A percentile compares a stretch with the other conserved stretches of the same genome.
Evolutionary conservation across 768 basidiomycete genomes (phyloP).

Genomic region (Kwoniella botswanensis): DNA sequence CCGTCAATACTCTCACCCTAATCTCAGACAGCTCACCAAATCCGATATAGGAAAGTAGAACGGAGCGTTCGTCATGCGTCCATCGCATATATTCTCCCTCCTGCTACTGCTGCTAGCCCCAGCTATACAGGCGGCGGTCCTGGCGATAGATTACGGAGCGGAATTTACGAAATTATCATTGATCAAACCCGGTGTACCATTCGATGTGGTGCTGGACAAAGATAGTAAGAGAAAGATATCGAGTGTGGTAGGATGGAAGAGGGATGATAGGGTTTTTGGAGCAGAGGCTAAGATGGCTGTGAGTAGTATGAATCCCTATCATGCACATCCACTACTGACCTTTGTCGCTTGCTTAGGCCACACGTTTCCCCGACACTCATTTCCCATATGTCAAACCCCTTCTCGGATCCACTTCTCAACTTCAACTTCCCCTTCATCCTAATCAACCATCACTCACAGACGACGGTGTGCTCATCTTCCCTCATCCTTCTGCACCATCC

Average conservation of each 20-base stretch:
- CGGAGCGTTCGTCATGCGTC: constrained; percentile 10
- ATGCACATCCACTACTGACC: not conserved
- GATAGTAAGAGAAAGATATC: constrained; percentile 97
- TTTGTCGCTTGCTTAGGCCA: constrained; percentile 66
- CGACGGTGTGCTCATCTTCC: constrained; percentile 49
- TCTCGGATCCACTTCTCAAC: constrained; percentile 62
- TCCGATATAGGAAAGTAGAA: not conserved
- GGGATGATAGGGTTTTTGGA: constrained; percentile 84
- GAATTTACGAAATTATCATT: constrained; percentile 97
- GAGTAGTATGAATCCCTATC: constrained; percentile 56
- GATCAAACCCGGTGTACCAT: constrained; percentile 90
- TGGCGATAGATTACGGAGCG: constrained; percentile 97
- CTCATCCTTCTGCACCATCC: constrained; percentile 47
- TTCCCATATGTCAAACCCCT: constrained; percentile 85
- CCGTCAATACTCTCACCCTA: not conserved
- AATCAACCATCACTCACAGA: constrained; percentile 40
- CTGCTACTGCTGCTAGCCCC: constrained; percentile 42
- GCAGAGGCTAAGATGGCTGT: constrained; percentile 87
- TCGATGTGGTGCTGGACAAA: constrained; percentile 94
- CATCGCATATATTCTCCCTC: constrained; percentile 17
- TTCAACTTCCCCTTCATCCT: constrained; percentile 51
- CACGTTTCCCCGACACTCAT: constrained; percentile 85
- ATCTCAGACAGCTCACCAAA: too few species aligned
- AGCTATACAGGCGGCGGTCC: constrained; percentile 64
- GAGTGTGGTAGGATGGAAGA: constrained; percentile 86